Conservation (phyloP, 2,329 filamentous ascomycete genomes). For the Ploettnerulaceae sp. region DNA sequence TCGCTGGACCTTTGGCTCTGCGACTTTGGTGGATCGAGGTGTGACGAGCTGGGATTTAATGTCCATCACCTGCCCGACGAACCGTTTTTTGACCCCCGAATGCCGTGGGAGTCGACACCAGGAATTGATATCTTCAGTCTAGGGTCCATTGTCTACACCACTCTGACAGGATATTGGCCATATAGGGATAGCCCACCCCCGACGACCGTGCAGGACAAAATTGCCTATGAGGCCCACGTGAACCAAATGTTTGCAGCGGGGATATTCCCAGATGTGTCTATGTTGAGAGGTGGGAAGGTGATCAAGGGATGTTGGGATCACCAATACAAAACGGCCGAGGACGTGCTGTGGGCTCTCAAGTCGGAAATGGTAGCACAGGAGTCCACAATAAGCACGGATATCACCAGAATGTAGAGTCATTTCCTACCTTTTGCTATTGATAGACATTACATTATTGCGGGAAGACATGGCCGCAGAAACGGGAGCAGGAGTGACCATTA, state of each 20-base stretch:
- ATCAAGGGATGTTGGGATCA: conserved; percentile 13
- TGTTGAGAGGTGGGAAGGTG: conserved; percentile 1
- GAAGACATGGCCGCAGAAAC: conserved; percentile 15
- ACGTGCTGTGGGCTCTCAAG: conserved; percentile 8
- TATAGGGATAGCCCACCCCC: conserved; percentile 1
- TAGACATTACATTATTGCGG: conserved; percentile 13
- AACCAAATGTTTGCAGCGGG: conserved; percentile 4
- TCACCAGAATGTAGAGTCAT: conserved; percentile 7
- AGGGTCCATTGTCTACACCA: conserved; percentile 9
- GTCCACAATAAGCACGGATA: conserved; percentile 6
- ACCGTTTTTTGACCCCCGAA: conserved; percentile 13
- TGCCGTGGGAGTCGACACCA: conserved; percentile 7
- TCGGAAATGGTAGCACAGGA: conserved; percentile 10
- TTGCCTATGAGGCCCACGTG: conserved; percentile 8
- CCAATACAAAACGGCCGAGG: conserved; percentile 10
- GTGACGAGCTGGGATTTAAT: conserved; percentile 13
- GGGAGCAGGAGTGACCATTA: conserved; percentile 10
- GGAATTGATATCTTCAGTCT: conserved; percentile 14
- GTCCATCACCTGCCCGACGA: conserved; percentile 10
- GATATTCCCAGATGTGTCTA: conserved; percentile 5
- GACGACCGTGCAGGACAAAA: conserved; percentile 4
- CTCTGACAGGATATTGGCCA: conserved; percentile 11
- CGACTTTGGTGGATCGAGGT: conserved; percentile 14
- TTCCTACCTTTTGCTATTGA: conserved; percentile 8
- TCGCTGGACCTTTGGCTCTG: conserved; percentile 10